Evolutionary conservation across 495 filamentous ascomycete genomes (phyloP), one percentile per base, ranked within the genome.

Genomic region (Penicillium angulare): DNA sequence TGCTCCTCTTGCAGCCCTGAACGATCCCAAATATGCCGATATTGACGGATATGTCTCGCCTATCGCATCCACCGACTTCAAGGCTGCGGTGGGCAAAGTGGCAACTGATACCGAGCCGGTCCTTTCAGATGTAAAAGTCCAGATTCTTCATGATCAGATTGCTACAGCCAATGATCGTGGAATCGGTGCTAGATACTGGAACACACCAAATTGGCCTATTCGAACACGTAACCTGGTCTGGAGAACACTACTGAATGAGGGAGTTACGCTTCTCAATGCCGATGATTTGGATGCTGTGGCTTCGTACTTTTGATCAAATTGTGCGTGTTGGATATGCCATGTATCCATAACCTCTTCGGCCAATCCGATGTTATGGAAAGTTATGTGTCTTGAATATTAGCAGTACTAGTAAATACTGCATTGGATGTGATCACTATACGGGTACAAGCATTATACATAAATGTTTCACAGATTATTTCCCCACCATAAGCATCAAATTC

Each of bases 181-280:
- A 0, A 76, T 92, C 43, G 78, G 79, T 48, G 81, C 79, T 3
- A 63, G 89, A 47, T 92, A 89, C 64, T 92, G 88, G 88, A 81
- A 86, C 32, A 75, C 84, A 16, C 88, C 88, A 2, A 60, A 47
- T 82, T 89, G 84, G 79, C 88, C 50, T 47, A 67, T 86, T 21
- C 73, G 81, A n/a, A 57, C 78, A 32, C 73, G 87, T 31, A 86
- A 90, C 65, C 67, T 76, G 13, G 70, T 92, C 20, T 92, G 88
- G 88, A 67, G 79, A 53, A 76, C 80, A 3, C 64, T 93, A 26
- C 66, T 87, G 17, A 64, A 71, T 29, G 86, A 89, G 55, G 87
- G 87, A 0, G 84, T 86, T 9, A 81, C 83, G 40, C 68, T 91
- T 33, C 66, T 95, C 42, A 92, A 90, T 68, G 88, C 84, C 0